These are phyloP conservation scores for Tolypocladium nubicola DNA, from an alignment of 2,329 filamentous ascomycete genomes.

Conservation along the genomic window DNA sequence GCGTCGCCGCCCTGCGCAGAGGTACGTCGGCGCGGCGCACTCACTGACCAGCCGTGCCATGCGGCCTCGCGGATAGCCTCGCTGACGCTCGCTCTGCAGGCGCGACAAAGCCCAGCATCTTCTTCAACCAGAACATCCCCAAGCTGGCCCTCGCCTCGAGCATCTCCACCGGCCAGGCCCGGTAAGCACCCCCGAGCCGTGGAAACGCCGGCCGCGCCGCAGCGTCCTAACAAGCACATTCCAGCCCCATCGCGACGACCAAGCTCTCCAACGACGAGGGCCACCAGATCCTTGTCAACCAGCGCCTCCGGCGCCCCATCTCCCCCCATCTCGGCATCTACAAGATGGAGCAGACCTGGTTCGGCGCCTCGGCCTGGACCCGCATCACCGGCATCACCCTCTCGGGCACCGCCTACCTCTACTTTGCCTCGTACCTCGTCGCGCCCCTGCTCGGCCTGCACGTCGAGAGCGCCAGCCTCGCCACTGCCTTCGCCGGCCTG, in stretches of 20 bases:
- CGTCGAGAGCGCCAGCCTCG: slow-evolving; percentile 48
- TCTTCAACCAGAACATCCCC: slow-evolving; percentile 36
- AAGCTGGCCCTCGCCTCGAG: slow-evolving; percentile 32
- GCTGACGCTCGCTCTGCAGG: slow-evolving; percentile 13
- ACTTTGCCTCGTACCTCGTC: slow-evolving; percentile 69
- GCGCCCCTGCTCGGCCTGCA: slow-evolving; percentile 62
- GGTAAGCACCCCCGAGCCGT: slow-evolving; percentile 24
- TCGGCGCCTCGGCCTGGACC: slow-evolving; percentile 60
- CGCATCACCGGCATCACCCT: slow-evolving; percentile 73
- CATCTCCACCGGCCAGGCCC: slow-evolving; percentile 32
- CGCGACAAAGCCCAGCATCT: slow-evolving; percentile 32
- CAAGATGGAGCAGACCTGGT: slow-evolving; percentile 77
- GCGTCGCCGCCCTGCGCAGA: slow-evolving; percentile 48
- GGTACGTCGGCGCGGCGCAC: slow-evolving; percentile 25
- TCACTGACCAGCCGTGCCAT: background rate
- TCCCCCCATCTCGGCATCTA: slow-evolving; percentile 82
- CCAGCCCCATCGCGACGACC: slow-evolving; percentile 44
- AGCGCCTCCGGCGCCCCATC: slow-evolving; percentile 73
- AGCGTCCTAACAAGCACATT: background rate
- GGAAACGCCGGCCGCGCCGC: background rate
- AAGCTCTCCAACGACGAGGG: slow-evolving; percentile 44
- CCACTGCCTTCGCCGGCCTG: slow-evolving; percentile 47
- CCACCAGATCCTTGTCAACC: slow-evolving; percentile 60
- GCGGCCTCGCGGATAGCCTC: slow-evolving; percentile 8
- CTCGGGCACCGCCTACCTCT: slow-evolving; percentile 67